Percentiles rank a stretch among this genome's conserved stretches.
Evolutionary conservation across 805 yeast genomes (phyloP).

Genomic region (Ogataea methanolica): DNA sequence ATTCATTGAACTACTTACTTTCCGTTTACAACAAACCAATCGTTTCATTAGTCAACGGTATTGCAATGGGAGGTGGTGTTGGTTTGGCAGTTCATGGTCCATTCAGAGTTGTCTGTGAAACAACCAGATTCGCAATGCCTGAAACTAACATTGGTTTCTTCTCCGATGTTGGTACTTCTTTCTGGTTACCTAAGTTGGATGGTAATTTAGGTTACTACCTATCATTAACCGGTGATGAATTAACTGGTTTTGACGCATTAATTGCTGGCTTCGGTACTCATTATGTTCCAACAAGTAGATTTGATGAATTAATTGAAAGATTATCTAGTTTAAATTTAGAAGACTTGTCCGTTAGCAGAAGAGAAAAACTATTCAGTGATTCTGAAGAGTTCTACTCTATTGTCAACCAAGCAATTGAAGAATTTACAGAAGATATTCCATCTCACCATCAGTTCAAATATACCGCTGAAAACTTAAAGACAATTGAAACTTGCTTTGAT

Average conservation of each 20-base stretch:
- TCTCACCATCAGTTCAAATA: constrained; percentile 55
- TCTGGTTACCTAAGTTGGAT: constrained; percentile 78
- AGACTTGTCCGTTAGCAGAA: constrained; percentile 15
- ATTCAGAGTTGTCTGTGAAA: constrained; percentile 89
- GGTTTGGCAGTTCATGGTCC: constrained; percentile 89
- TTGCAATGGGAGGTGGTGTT: constrained; percentile 98
- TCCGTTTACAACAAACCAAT: constrained; percentile 85
- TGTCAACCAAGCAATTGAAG: constrained; percentile 72
- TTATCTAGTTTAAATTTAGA: constrained; percentile 51
- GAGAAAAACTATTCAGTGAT: constrained; percentile 14
- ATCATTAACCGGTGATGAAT: constrained; percentile 79
- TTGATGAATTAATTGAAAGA: constrained; percentile 59
- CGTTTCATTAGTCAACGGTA: constrained; percentile 83
- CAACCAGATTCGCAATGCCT: constrained; percentile 93
- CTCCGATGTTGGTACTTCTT: constrained; percentile 94
- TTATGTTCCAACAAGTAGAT: constrained; percentile 64
- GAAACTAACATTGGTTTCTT: constrained; percentile 95
- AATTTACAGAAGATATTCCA: constrained; percentile 68
- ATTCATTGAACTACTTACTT: constrained; percentile 71
- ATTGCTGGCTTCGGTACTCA: constrained; percentile 87
- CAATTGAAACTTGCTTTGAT: constrained; percentile 68
- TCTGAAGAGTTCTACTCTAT: constrained; percentile 44
- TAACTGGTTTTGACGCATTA: constrained; percentile 78
- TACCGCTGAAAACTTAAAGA: constrained; percentile 47
- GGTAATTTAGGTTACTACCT: constrained; percentile 80